phyloP scores from a whole-genome alignment of 768 basidiomycete species.

The Paxillus involutus region DNA sequence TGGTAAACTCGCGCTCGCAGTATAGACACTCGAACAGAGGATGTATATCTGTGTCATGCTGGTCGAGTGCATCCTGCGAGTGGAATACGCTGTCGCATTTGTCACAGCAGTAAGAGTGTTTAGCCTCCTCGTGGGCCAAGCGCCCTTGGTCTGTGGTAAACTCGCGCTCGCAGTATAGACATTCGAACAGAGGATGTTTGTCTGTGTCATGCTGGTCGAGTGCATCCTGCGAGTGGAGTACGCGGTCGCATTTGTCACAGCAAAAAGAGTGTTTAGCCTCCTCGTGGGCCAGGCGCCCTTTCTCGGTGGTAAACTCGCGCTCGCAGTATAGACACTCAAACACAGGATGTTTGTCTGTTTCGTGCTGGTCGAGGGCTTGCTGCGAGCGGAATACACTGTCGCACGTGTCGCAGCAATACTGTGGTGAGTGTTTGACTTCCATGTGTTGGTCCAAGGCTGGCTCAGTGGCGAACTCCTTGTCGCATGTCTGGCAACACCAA shows the following conservation, averaged over 20 bases:
- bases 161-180: slow-evolving; percentile 12
- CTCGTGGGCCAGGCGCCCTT: slow-evolving; percentile 11
- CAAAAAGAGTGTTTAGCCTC: slow-evolving; percentile 5
- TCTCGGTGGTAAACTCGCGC: slow-evolving; percentile 3
- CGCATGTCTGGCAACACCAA: slow-evolving; percentile 1
- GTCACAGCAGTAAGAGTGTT: slow-evolving; percentile 8
- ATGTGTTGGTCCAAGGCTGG: slow-evolving; percentile 2
- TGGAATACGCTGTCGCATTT: slow-evolving; percentile 4
- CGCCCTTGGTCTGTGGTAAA: slow-evolving; percentile 7
- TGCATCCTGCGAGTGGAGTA: slow-evolving; percentile 1
- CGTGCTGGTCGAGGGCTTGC: slow-evolving; percentile 17
- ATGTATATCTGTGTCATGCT: slow-evolving; percentile 15
- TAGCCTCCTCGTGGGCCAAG: slow-evolving; percentile 10
- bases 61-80: slow-evolving; percentile 12
- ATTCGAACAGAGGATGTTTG: slow-evolving; percentile 16
- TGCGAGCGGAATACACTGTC: slow-evolving; percentile 1
- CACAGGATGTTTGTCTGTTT: slow-evolving; percentile 5
- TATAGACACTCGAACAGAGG: slow-evolving; percentile 13
- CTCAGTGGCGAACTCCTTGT: neutral
- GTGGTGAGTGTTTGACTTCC: slow-evolving; percentile 8
- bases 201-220: slow-evolving; percentile 15
- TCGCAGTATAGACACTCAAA: slow-evolving; percentile 19
- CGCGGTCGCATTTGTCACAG: slow-evolving; percentile 9
- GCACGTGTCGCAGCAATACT: slow-evolving; percentile 7
- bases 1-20: slow-evolving; percentile 12